Base-by-base conservation (phyloP, 2,329 filamentous ascomycete species). In the Ceratocystis albifundus region DNA sequence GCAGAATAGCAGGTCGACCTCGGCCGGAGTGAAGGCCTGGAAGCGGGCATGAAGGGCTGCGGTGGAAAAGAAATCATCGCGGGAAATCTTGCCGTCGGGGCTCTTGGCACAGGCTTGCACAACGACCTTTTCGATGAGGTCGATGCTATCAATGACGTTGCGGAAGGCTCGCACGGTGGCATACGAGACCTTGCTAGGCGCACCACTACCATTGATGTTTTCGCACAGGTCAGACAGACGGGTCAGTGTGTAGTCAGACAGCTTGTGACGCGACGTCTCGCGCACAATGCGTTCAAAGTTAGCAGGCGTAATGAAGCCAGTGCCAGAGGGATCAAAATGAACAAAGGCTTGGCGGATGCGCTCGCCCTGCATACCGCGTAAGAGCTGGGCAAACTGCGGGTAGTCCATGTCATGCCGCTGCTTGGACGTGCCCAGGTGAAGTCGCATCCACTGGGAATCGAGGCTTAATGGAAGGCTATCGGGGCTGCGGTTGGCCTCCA, bases 91-190 rank as follows among this genome's bases (percentile, higher is more conserved):
- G 74, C 91, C 90, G 75, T 99, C 94, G 10, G 78, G 71, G 75
- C 89, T 95, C 79, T 92, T 91, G 71, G 80, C 79, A 70, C 90
- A 89, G 46, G 94, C 94, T 73, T 90, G 90, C 71, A 90, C 86
- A 70, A 99, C 84, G 73, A 99, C 91, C 70, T 96, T 80, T 79
- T 99, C 94, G 62, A 97, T 90, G 72, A 97, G 83, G 73, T 99
- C 94, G 90, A 99, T 96, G 77, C 97, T 92, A 73, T 89, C 87
- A 72, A 99, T 93, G 77, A 99, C 87, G 75, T 99, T 99, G 79
- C 96, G 92, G 80, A 99, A 99, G 46, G 94, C 94, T 70, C 94
- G 86, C 41, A 99, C 94, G 74, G 96, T 96, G 75, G 94, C 91
- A 74, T 99, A 99, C 5, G 92, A 96, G 71, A 99, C 94, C 78